Conservation (phyloP, 108 stramenopile genomes). For the Fistulifera solaris region DNA sequence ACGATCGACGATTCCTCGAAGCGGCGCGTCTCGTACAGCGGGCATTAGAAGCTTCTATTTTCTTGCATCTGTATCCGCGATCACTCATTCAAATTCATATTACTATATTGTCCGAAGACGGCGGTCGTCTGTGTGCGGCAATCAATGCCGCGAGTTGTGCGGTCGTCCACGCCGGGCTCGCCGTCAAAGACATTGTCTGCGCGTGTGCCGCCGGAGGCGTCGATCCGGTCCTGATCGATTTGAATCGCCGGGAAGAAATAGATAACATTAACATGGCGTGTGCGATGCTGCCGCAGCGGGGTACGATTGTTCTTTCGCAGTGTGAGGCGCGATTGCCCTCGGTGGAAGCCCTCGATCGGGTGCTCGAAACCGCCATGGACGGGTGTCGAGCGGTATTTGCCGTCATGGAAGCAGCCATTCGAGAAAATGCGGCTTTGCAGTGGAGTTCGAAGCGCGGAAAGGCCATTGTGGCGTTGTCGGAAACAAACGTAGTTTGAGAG, state of each 20-base stretch:
- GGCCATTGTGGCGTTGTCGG: slow-evolving; percentile 26
- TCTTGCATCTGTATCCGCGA: slow-evolving; percentile 75
- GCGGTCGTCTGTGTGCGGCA: slow-evolving; percentile 71
- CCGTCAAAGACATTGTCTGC: slow-evolving; percentile 74
- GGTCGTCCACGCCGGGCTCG: slow-evolving; percentile 73
- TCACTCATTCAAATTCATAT: slow-evolving; percentile 58
- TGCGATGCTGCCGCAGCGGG: slow-evolving; percentile 79
- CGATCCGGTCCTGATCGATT: slow-evolving; percentile 50
- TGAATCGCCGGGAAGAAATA: slow-evolving; percentile 67
- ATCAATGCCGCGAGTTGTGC: slow-evolving; percentile 82
- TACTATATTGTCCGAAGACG: slow-evolving; percentile 76
- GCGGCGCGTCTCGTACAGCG: slow-evolving; percentile 56
- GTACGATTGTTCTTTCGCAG: slow-evolving; percentile 74
- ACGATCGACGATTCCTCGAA: slow-evolving; percentile 76
- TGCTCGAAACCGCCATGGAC: slow-evolving; percentile 70
- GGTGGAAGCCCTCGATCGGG: slow-evolving; percentile 47
- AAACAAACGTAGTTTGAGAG: too few relatives aligned
- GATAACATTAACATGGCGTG: slow-evolving; percentile 65
- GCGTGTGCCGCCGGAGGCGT: slow-evolving; percentile 75
- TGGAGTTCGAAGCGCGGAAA: slow-evolving; percentile 28
- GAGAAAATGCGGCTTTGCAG: slow-evolving; percentile 39
- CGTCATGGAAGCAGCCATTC: slow-evolving; percentile 66
- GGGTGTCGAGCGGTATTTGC: slow-evolving; percentile 81
- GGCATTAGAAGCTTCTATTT: slow-evolving; percentile 65
- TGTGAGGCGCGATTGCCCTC: slow-evolving; percentile 75